Evolutionary conservation across 331 rosid species (phyloP).

Genomic region (Phaseolus coccineus): DNA sequence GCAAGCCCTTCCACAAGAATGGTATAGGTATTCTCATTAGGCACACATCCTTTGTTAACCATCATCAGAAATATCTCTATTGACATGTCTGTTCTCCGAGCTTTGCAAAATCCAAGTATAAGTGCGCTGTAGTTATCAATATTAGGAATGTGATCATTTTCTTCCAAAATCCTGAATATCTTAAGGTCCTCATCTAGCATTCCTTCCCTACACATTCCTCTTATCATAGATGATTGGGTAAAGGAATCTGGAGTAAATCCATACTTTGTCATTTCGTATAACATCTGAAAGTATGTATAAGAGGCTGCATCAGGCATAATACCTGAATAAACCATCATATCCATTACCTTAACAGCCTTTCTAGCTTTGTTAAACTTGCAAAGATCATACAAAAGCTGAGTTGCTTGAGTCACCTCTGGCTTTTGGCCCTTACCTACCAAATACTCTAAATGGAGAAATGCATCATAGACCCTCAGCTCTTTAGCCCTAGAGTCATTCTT

Average conservation of each 20-base stretch:
- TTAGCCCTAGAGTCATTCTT: conserved; percentile 58
- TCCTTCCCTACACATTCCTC: conserved; percentile 88
- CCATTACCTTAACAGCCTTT: conserved; percentile 75
- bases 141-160: conserved; percentile 61
- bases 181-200: conserved; percentile 82
- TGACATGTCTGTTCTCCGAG: conserved; percentile 65
- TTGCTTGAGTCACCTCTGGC: conserved; percentile 77
- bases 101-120: conserved; percentile 79
- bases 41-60: conserved; percentile 73
- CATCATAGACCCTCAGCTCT: conserved; percentile 65
- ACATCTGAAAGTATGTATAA: conserved; percentile 69
- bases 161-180: conserved; percentile 80
- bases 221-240: conserved; percentile 81
- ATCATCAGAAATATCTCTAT: conserved; percentile 69
- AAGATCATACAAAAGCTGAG: conserved; percentile 88
- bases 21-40: conserved; percentile 80
- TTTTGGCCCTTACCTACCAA: conserved; percentile 76
- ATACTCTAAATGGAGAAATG: conserved; percentile 70
- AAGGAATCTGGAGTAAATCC: conserved; percentile 84
- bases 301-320: conserved; percentile 80
- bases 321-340: conserved; percentile 80
- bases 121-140: conserved; percentile 83
- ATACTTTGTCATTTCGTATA: conserved; percentile 77
- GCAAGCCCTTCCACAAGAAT: conserved; percentile 86
- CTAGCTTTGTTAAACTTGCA: conserved; percentile 72